These are phyloP conservation scores for Trichoderma koningiopsis DNA, from an alignment of 2,329 filamentous ascomycete genomes.

Conservation along the genomic window DNA sequence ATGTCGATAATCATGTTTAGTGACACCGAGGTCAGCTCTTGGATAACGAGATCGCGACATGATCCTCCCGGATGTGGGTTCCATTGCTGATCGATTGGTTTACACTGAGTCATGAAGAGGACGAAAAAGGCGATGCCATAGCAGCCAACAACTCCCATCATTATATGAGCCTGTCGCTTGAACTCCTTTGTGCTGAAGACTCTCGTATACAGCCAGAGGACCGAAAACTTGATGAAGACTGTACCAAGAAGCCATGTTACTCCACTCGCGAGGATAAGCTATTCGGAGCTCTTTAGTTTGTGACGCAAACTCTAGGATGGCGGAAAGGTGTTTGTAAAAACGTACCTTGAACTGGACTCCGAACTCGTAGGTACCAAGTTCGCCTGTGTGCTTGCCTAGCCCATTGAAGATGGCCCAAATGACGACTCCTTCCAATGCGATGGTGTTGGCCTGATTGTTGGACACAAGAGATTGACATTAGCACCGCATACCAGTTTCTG, in stretches of 20 bases:
- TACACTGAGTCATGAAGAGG: slow-evolving; percentile 38
- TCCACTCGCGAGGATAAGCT: slow-evolving; percentile 33
- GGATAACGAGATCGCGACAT: slow-evolving; percentile 40
- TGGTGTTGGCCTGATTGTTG: slow-evolving; percentile 20
- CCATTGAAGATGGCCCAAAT: slow-evolving; percentile 34
- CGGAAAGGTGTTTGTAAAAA: neutral
- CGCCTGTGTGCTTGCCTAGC: slow-evolving; percentile 29
- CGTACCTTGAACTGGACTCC: neutral
- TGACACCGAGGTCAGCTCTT: slow-evolving; percentile 32
- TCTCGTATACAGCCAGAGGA: slow-evolving; percentile 37
- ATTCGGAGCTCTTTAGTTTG: slow-evolving; percentile 19
- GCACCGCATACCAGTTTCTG: neutral
- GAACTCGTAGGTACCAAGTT: neutral
- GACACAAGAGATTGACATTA: slow-evolving; percentile 13
- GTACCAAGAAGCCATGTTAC: slow-evolving; percentile 36
- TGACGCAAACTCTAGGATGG: neutral
- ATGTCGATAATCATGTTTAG: slow-evolving; percentile 36
- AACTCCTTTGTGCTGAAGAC: slow-evolving; percentile 37
- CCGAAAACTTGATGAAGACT: slow-evolving; percentile 37
- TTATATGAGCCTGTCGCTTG: slow-evolving; percentile 32
- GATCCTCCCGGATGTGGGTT: slow-evolving; percentile 37
- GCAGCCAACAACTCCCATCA: slow-evolving; percentile 32
- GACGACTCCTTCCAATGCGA: slow-evolving; percentile 27
- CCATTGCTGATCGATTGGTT: slow-evolving; percentile 38
- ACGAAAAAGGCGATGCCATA: slow-evolving; percentile 37